phyloP scores from a whole-genome alignment of 495 filamentous ascomycete species.

The Aspergillus nidulans region DNA sequence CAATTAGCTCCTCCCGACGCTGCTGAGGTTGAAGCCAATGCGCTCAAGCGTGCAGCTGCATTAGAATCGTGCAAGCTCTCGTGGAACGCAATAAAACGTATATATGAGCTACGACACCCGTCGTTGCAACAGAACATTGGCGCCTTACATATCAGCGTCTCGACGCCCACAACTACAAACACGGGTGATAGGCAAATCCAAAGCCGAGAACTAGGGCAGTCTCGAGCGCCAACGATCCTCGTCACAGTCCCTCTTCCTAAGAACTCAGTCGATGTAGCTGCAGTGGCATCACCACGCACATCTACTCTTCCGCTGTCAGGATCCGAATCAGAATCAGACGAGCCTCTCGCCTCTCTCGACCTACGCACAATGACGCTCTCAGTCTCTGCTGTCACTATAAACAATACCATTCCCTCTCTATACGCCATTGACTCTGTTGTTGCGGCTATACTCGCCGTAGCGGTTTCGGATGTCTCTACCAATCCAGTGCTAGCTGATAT shows the following conservation, averaged over 20 bases:
- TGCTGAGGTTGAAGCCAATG: conserved; percentile 48
- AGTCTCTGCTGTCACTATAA: conserved; percentile 41
- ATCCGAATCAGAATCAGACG: conserved; percentile 34
- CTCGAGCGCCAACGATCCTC: conserved; percentile 38
- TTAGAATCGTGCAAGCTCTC: conserved; percentile 68
- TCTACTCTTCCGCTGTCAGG: conserved; percentile 43
- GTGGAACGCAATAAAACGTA: conserved; percentile 58
- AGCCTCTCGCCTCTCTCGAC: conserved; percentile 47
- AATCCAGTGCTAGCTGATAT: conserved; percentile 36
- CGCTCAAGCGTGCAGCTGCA: conserved; percentile 60
- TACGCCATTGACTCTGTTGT: conserved; percentile 74
- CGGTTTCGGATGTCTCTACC: conserved; percentile 53
- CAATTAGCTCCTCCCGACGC: conserved; percentile 39
- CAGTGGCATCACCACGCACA: conserved; percentile 38
- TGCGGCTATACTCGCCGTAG: conserved; percentile 65
- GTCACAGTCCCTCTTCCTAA: conserved; percentile 37
- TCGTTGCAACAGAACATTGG: conserved; percentile 38
- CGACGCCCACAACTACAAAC: conserved; percentile 21
- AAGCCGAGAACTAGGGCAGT: conserved; percentile 5
- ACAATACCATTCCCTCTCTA: conserved; percentile 49
- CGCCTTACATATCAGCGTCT: conserved; percentile 39
- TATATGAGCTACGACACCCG: conserved; percentile 71
- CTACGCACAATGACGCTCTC: conserved; percentile 44
- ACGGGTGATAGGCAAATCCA: not conserved
- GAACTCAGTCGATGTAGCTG: conserved; percentile 29